Conservation (phyloP, 2,329 filamentous ascomycete species). For the Apiospora saccharicola region DNA sequence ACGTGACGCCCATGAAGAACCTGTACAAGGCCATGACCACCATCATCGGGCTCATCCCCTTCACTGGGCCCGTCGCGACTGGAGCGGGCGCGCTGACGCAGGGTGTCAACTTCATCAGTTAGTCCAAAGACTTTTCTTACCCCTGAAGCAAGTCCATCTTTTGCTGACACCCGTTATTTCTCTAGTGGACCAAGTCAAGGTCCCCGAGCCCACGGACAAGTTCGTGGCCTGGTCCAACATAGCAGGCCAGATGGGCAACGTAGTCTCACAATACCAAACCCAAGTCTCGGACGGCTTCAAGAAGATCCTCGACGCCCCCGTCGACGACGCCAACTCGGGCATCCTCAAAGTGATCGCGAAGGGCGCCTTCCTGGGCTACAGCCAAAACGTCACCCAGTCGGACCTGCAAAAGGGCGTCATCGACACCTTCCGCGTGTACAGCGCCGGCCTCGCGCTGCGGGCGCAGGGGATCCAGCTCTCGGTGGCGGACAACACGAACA, state of each 20-base stretch:
- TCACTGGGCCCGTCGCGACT: conserved; percentile 7
- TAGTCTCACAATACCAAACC: not conserved
- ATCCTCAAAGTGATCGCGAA: not conserved
- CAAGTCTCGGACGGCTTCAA: not conserved
- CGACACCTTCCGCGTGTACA: conserved; percentile 12
- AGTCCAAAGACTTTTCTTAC: no score
- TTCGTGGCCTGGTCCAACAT: conserved; percentile 18
- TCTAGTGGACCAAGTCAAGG: conserved; percentile 1
- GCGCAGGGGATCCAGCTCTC: conserved; percentile 11
- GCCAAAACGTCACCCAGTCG: conserved; percentile 17
- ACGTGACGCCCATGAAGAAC: conserved; percentile 23
- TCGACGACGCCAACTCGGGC: not conserved
- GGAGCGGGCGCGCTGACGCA: not conserved
- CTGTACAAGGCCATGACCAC: conserved; percentile 22
- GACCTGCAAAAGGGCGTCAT: conserved; percentile 17
- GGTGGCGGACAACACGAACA: not conserved
- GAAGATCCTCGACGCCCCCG: conserved; percentile 20
- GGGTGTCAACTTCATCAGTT: conserved; percentile 5
- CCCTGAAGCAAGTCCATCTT: no score
- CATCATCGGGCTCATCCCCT: conserved; percentile 17
- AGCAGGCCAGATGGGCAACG: not conserved
- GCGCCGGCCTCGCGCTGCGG: conserved; percentile 10
- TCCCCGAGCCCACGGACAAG: conserved; percentile 8
- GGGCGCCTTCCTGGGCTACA: conserved; percentile 19
- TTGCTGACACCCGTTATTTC: not conserved